phyloP scores from a whole-genome alignment of 305 asterid species.

The Fraxinus angustifolia region DNA sequence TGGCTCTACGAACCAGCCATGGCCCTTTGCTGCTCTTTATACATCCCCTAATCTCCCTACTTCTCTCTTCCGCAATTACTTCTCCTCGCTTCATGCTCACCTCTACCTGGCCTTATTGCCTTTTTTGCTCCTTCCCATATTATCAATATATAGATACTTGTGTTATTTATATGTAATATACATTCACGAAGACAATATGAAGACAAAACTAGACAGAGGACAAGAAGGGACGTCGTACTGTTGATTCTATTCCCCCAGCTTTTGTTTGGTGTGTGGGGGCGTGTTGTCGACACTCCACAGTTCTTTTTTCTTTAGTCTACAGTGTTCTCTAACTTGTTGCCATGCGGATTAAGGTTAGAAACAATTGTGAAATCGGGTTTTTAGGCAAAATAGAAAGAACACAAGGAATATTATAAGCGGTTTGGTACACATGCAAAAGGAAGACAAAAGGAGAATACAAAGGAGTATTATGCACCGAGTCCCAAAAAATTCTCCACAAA shows the following conservation, averaged over 20 bases:
- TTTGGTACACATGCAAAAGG: background rate
- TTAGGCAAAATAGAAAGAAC: background rate
- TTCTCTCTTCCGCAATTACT: slow-evolving; percentile 27
- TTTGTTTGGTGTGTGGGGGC: background rate
- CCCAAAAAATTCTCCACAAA: background rate
- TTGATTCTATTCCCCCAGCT: slow-evolving; percentile 19
- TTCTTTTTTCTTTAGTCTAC: background rate
- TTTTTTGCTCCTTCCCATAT: background rate
- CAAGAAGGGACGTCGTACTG: slow-evolving; percentile 23
- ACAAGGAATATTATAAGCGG: background rate
- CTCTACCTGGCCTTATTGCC: background rate
- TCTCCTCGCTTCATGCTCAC: background rate
- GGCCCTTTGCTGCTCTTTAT: slow-evolving; percentile 64
- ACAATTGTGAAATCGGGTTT: background rate
- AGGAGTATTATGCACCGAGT: background rate
- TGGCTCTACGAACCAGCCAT: slow-evolving; percentile 59
- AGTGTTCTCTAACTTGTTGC: background rate
- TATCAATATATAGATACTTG: background rate
- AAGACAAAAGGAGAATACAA: background rate
- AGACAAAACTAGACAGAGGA: background rate
- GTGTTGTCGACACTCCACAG: slow-evolving; percentile 1
- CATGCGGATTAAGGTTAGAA: background rate
- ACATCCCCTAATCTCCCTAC: slow-evolving; percentile 46
- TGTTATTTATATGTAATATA: background rate
- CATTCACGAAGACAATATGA: background rate